phyloP scores from a whole-genome alignment of 306 rosid genomes.

The Inga oerstediana region DNA sequence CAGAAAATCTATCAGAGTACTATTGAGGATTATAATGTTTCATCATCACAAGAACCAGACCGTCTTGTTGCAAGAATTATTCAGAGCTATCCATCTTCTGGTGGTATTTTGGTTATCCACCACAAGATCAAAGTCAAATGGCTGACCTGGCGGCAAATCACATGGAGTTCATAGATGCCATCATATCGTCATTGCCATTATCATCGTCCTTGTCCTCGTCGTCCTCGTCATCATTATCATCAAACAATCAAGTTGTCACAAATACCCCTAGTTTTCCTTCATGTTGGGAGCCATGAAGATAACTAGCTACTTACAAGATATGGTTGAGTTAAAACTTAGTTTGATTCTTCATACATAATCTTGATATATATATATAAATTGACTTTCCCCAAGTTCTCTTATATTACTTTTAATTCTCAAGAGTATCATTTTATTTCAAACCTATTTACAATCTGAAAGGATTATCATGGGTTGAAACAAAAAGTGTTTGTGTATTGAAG shows the following conservation, averaged over 20 bases:
- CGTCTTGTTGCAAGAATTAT: slow-evolving; percentile 32
- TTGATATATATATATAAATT: not conserved
- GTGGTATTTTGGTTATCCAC: slow-evolving; percentile 25
- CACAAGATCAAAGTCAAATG: slow-evolving; percentile 42
- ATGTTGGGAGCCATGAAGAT: slow-evolving; percentile 12
- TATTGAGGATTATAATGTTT: slow-evolving; percentile 37
- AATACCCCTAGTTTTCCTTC: slow-evolving; percentile 5
- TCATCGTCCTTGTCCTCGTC: slow-evolving; percentile 13
- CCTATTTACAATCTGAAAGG: not conserved
- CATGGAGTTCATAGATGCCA: slow-evolving; percentile 52
- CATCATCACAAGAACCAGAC: slow-evolving; percentile 56
- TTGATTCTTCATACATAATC: not conserved
- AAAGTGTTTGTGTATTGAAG: not conserved
- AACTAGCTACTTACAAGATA: not conserved
- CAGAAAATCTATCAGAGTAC: slow-evolving; percentile 47
- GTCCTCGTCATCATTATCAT: not conserved
- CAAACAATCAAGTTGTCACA: slow-evolving; percentile 1
- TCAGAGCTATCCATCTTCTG: slow-evolving; percentile 26
- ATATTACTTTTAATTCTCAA: not conserved
- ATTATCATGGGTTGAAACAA: not conserved
- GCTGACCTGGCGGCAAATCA: slow-evolving; percentile 36
- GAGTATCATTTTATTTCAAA: not conserved
- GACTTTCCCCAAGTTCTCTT: not conserved
- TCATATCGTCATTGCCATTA: slow-evolving; percentile 51
- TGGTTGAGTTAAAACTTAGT: not conserved